Evolutionary conservation across 805 yeast genomes (phyloP), one percentile per base, ranked within the genome.

Genomic region (Ogataea philodendri): DNA sequence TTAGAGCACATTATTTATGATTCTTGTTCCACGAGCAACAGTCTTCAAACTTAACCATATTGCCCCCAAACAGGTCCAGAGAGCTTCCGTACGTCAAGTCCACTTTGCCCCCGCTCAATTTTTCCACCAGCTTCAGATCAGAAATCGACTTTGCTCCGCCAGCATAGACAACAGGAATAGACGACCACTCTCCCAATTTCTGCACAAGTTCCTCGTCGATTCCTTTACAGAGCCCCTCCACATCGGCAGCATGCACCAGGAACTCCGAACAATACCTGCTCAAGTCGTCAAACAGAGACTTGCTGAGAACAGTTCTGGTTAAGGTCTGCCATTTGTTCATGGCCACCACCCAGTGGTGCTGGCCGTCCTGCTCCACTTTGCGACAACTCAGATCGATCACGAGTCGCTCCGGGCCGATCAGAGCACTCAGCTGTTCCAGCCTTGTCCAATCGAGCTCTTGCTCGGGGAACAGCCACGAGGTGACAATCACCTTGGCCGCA

Each of bases 311-410:
- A 28, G 79, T 70, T 24, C 71, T 70, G 0, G 99, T 93, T 18
- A 89, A 61, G 0, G 89, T 84, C 58, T 89, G 97, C 99, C 99
- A 93, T 60, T 88, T 84, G 62, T 93, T 89, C 78, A 88, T 93
- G 2, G 97, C 96, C n/a, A 93, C 98, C 22, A 82, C 72, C 98
- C 98, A 93, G 28, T 67, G 59, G 1, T 30, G 15, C 11, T 42
- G 54, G 2, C 57, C 62, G 3, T 53, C 50, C n/a, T 51, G 54
- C 22, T 26, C 30, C 5, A 52, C 45, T 5, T 65, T 60, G 41
- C 95, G 72, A 59, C 97, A 90, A 57, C 96, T 86, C 51, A 93
- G 69, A 58, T 93, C 98, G 26, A 93, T 81, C 7, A 93, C 89
- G n/a, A 93, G 62, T 27, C 72, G 65, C 3, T 68, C 67, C 35